Evolutionary conservation across 208 protist genomes (phyloP).

Genomic region (Leishmania arabica): DNA sequence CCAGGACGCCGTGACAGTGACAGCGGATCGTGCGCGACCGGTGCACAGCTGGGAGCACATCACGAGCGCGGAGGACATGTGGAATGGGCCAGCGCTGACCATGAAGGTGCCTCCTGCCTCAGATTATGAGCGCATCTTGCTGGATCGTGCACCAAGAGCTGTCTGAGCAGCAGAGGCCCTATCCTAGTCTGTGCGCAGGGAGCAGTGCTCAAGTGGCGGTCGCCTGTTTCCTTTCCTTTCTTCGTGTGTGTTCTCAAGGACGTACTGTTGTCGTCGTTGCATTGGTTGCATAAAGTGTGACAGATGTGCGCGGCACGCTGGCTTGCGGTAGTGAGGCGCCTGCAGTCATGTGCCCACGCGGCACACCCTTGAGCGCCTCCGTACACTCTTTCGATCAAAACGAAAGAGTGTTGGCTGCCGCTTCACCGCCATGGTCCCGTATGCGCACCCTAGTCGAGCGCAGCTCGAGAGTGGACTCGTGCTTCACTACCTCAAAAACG

Average conservation of each 20-base stretch:
- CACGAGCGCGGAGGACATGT: conserved; percentile 58
- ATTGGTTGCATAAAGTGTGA: neutral
- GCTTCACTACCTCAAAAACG: neutral
- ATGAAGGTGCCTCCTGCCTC: conserved; percentile 66
- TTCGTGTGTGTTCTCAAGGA: neutral
- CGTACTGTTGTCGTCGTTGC: neutral
- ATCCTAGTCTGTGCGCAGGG: neutral
- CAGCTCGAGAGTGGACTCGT: neutral
- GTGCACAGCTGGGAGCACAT: conserved; percentile 39
- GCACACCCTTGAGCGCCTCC: neutral
- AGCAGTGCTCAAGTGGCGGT: neutral
- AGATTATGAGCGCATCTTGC: conserved; percentile 73
- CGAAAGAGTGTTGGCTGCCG: too few relatives aligned
- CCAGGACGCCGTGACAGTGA: neutral
- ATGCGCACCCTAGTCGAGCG: neutral
- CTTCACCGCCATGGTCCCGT: neutral
- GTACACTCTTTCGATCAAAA: neutral
- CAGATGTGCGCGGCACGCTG: neutral
- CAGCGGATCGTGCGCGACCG: conserved; percentile 3
- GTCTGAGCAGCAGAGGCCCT: neutral
- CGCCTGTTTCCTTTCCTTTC: neutral
- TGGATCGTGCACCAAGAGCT: conserved; percentile 22
- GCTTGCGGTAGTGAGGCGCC: neutral
- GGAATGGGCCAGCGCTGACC: conserved; percentile 48
- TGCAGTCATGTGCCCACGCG: neutral